phyloP scores from a whole-genome alignment of 805 yeast species.

The Suhomyces tanzawaensis region DNA sequence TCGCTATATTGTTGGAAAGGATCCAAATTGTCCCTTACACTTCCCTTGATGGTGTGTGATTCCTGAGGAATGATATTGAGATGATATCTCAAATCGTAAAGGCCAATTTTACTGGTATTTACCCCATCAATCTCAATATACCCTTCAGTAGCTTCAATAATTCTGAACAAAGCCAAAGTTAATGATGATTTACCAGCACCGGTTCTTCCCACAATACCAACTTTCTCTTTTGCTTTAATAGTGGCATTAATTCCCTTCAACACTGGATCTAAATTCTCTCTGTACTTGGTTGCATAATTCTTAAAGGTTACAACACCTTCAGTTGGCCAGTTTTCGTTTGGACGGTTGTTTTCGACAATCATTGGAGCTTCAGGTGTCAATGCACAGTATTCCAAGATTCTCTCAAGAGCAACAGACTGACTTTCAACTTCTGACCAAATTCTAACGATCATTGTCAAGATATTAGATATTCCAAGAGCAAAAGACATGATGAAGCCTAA shows the following conservation, averaged over 20 bases:
- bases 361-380: conserved; percentile 46
- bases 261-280: conserved; percentile 77
- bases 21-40: conserved; percentile 80
- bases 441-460: conserved; percentile 56
- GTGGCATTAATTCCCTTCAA: conserved; percentile 63
- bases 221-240: conserved; percentile 73
- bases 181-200: conserved; percentile 71
- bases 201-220: conserved; percentile 96
- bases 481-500: conserved; percentile 66
- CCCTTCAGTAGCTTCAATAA: conserved; percentile 77
- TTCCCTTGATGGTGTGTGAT: conserved; percentile 87
- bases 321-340: conserved; percentile 65
- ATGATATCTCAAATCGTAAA: conserved; percentile 71
- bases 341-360: conserved; percentile 33
- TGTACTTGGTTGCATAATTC: conserved; percentile 78
- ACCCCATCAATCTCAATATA: conserved; percentile 68
- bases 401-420: conserved; percentile 63
- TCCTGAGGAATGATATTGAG: conserved; percentile 91
- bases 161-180: conserved; percentile 78
- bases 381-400: conserved; percentile 59
- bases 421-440: conserved; percentile 63
- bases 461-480: conserved; percentile 54
- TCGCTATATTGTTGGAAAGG: conserved; percentile 70
- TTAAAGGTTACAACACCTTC: conserved; percentile 65
- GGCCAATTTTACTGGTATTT: conserved; percentile 65